phyloP scores from a whole-genome alignment of 352 stramenopile genomes.

The Globisporangium irregulare region DNA sequence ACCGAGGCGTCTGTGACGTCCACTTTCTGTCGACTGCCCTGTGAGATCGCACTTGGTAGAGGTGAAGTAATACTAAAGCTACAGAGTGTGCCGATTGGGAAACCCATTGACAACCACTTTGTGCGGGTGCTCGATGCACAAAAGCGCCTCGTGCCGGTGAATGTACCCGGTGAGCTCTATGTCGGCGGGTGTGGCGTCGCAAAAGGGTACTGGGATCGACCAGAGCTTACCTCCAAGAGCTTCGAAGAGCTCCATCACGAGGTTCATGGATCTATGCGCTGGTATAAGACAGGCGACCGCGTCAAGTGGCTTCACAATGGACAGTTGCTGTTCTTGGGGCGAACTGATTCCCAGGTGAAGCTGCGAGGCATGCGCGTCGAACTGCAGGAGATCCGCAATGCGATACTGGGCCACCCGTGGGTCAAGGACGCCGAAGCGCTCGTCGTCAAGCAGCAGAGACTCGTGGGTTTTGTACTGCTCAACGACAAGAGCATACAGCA shows the following conservation, averaged over 20 bases:
- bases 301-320: constrained; percentile 2
- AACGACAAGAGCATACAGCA: not conserved
- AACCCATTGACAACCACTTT: constrained; percentile 43
- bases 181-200: constrained; percentile 67
- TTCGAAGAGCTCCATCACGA: not conserved
- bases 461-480: constrained; percentile 57
- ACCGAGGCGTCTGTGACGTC: constrained; percentile 4
- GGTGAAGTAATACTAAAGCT: not conserved
- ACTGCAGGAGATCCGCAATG: constrained; percentile 71
- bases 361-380: constrained; percentile 81
- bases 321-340: constrained; percentile 5
- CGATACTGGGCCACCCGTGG: constrained; percentile 32
- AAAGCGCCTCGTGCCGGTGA: constrained; percentile 39
- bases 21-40: constrained; percentile 2
- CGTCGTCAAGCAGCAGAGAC: constrained; percentile 24
- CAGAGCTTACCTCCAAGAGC: constrained; percentile 4
- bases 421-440: constrained; percentile 53
- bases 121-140: constrained; percentile 48
- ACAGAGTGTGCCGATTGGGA: constrained; percentile 54
- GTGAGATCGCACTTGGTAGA: not conserved
- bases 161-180: constrained; percentile 63
- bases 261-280: not conserved
- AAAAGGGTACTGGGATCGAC: constrained; percentile 51
- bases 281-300: constrained; percentile 4
- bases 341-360: constrained; percentile 78